Evolutionary conservation across 2,329 filamentous ascomycete genomes (phyloP).

Genomic region (Cercospora sp.): DNA sequence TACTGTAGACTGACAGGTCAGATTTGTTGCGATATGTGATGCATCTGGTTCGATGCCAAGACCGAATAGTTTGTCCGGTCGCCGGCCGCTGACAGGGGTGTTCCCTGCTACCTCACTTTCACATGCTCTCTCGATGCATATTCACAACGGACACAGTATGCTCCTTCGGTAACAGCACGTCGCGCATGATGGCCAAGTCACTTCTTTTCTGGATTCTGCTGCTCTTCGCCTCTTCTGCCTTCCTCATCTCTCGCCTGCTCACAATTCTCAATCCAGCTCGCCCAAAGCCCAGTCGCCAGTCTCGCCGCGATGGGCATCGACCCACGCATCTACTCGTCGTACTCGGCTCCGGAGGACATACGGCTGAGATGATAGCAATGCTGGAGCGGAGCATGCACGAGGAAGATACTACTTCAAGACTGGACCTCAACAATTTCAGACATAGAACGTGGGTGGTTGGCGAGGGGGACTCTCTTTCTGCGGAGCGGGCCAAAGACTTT

Average conservation of each 20-base stretch:
- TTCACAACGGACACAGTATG: neutral
- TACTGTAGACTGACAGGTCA: neutral
- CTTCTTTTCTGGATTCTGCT: conserved; percentile 3
- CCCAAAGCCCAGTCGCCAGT: conserved; percentile 33
- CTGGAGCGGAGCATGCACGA: conserved; percentile 61
- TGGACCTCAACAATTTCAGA: conserved; percentile 49
- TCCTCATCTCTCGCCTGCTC: conserved; percentile 43
- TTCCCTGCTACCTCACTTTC: neutral
- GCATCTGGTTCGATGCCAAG: neutral
- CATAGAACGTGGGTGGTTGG: conserved; percentile 82
- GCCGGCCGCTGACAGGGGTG: neutral
- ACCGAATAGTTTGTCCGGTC: neutral
- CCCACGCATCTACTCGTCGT: conserved; percentile 69
- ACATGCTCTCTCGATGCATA: neutral
- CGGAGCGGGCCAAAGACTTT: conserved; percentile 63
- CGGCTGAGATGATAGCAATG: conserved; percentile 89
- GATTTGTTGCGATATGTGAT: neutral
- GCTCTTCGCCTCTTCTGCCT: conserved; percentile 38
- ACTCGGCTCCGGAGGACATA: conserved; percentile 91
- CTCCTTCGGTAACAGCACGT: neutral
- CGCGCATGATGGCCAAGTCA: neutral
- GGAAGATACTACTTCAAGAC: conserved; percentile 26
- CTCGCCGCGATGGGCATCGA: conserved; percentile 22
- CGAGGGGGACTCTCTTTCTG: conserved; percentile 72
- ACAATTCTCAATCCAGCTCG: conserved; percentile 42